A percentile compares a stretch with the other conserved stretches of the same genome.
These are phyloP conservation scores for Trichoderma gamsii DNA, from an alignment of 495 filamentous ascomycete genomes.

Conservation along the genomic window DNA sequence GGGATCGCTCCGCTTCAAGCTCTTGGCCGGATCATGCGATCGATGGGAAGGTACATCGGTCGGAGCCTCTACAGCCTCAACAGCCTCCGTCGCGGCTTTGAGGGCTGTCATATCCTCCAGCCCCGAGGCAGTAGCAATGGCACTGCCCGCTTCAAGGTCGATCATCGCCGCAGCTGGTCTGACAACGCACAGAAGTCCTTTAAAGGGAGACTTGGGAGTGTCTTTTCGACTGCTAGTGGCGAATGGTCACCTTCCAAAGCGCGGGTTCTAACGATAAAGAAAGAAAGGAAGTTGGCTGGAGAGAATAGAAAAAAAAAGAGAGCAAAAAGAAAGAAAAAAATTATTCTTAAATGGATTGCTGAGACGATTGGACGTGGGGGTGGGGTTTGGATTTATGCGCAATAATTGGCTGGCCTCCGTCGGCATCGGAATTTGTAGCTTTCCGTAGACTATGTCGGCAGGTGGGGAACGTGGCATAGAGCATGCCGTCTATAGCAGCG, in stretches of 20 bases:
- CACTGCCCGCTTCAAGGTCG: conserved; percentile 9
- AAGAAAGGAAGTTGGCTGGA: neutral
- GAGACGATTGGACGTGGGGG: neutral
- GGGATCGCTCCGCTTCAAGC: conserved; percentile 78
- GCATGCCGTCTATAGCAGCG: neutral
- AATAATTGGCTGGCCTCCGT: neutral
- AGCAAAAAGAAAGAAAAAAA: neutral
- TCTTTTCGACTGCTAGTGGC: neutral
- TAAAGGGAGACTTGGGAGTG: neutral
- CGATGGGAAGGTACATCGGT: conserved; percentile 38
- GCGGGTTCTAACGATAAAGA: neutral
- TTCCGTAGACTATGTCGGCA: neutral
- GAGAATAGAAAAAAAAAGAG: neutral
- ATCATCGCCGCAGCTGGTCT: conserved; percentile 7
- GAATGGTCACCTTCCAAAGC: neutral
- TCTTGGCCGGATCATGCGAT: conserved; percentile 51
- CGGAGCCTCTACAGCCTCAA: conserved; percentile 20
- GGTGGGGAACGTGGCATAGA: neutral
- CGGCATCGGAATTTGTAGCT: neutral
- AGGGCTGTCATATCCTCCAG: conserved; percentile 20
- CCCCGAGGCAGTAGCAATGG: neutral
- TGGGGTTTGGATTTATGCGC: neutral
- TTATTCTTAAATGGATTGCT: neutral
- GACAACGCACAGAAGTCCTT: neutral
- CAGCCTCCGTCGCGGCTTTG: conserved; percentile 8